Percentiles rank a stretch among this genome's conserved stretches.
phyloP scores from a whole-genome alignment of 192 early-diverging fungal genomes.

The Borealophlyctis nickersoniae region DNA sequence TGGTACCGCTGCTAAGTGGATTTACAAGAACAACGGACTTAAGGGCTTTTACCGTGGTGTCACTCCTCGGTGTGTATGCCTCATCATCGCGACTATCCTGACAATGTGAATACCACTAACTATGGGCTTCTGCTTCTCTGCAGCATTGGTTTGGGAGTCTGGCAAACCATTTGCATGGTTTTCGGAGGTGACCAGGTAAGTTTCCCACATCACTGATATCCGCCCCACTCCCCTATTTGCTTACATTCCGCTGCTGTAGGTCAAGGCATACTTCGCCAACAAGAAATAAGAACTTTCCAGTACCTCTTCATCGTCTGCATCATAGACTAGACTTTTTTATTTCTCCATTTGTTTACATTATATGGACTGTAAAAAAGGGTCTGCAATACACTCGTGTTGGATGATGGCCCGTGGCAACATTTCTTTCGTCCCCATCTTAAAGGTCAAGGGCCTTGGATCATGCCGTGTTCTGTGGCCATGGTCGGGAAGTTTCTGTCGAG shows the following conservation, averaged over 20 bases:
- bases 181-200: slow-evolving; percentile 32
- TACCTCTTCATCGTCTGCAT: no score
- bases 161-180: slow-evolving; percentile 51
- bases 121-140: not conserved
- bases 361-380: no score
- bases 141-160: slow-evolving; percentile 52
- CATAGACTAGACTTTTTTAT: no score
- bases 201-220: not conserved
- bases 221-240: not conserved
- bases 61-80: slow-evolving; percentile 28
- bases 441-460: no score
- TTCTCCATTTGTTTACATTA: no score
- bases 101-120: not conserved
- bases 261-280: slow-evolving; percentile 46
- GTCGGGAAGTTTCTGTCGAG: no score
- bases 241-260: no score
- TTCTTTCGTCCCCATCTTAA: no score
- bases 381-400: no score
- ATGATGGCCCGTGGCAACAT: no score
- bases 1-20: slow-evolving; percentile 71
- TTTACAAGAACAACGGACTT: slow-evolving; percentile 86
- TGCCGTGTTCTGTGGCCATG: no score
- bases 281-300: no score
- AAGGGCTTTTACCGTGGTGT: slow-evolving; percentile 79
- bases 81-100: not conserved